Base-by-base conservation (phyloP, 208 protist genomes). In the Phytomonas sp. region DNA sequence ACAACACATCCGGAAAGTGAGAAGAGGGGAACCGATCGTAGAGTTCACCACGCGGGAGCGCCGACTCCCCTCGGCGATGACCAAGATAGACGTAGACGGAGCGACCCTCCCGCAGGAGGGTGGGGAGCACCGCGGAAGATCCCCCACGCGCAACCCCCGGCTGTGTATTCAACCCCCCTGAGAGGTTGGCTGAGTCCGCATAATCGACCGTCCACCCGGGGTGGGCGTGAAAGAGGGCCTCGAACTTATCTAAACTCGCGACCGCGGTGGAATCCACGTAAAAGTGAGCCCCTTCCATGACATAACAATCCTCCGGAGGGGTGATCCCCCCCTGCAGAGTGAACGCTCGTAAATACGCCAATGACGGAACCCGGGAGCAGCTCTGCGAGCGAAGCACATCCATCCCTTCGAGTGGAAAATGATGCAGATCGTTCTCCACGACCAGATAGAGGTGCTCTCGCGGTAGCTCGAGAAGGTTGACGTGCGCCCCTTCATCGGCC, bases 371-470 rank as follows among this genome's bases (percentile, higher is more conserved):
- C 36, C 88, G 83, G 13, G 88, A 82, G 29, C 69, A 64, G 69
- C 80, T 90, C 15, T 74, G 75, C 28, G 62, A 46, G 11, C 74
- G 74, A 66, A 83, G 75, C 32, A 80, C 79, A 15, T 83, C 81
- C 40, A 85, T 70, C 34, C 73, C 80, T 67, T 94, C 88, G 78
- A 81, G 89, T 32, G 85, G 85, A 65, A 93, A 67, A 26, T 28
- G 37, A 59, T 91, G 82, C 70, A 92, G 76, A 60, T 79, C 78
- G 36, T 76, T 72, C 46, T 78, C 74, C 13, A 91, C 60, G 11
- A 81, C 60, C 43, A 94, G 61, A 62, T 89, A 88, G n/a, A 87
- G 71, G 73, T 88, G 81, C 60, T 75, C 70, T 34, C 88, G 88
- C 4, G 78, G 74, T n/a, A 84, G 59, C 1, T 74, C 67, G 59